These are phyloP conservation scores for Fusarium gaditjirri DNA, from an alignment of 2,329 filamentous ascomycete species.

Conservation along the genomic window DNA sequence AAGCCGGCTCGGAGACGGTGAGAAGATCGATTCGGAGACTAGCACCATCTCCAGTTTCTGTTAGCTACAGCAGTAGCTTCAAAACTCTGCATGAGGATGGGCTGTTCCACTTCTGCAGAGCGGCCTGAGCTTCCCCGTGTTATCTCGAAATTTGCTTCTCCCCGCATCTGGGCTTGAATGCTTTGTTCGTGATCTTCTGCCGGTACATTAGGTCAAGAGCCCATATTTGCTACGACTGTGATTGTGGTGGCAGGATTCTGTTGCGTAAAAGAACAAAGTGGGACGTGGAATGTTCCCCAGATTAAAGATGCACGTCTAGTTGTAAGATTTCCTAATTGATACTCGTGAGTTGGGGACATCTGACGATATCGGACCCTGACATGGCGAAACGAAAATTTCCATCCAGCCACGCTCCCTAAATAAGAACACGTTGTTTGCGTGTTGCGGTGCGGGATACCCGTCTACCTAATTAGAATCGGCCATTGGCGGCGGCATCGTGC, in stretches of 20 bases:
- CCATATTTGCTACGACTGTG: constrained; percentile 12
- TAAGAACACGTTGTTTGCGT: constrained; percentile 31
- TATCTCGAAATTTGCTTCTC: constrained; percentile 11
- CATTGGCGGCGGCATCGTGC: constrained; percentile 22
- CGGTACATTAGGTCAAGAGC: not conserved
- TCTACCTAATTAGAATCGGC: constrained; percentile 16
- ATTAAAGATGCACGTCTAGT: constrained; percentile 21
- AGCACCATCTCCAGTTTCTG: constrained; percentile 28
- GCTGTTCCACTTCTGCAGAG: constrained; percentile 23
- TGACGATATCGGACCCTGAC: constrained; percentile 23
- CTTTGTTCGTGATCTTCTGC: constrained; percentile 19
- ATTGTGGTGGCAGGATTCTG: not conserved
- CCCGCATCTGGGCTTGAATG: constrained; percentile 34
- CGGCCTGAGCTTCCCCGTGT: constrained; percentile 32
- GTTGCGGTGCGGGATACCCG: constrained; percentile 10
- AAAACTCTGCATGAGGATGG: constrained; percentile 37
- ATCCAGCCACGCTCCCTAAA: constrained; percentile 22
- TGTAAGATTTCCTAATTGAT: constrained; percentile 21
- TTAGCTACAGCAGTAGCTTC: constrained; percentile 15
- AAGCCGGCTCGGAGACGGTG: constrained; percentile 13
- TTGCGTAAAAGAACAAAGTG: constrained; percentile 10
- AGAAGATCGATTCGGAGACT: constrained; percentile 26
- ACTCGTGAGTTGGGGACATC: not conserved
- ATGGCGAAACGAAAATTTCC: constrained; percentile 15
- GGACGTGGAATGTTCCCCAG: constrained; percentile 23